Conservation (phyloP, 2,329 filamentous ascomycete genomes). For the Penicillium sp. region DNA sequence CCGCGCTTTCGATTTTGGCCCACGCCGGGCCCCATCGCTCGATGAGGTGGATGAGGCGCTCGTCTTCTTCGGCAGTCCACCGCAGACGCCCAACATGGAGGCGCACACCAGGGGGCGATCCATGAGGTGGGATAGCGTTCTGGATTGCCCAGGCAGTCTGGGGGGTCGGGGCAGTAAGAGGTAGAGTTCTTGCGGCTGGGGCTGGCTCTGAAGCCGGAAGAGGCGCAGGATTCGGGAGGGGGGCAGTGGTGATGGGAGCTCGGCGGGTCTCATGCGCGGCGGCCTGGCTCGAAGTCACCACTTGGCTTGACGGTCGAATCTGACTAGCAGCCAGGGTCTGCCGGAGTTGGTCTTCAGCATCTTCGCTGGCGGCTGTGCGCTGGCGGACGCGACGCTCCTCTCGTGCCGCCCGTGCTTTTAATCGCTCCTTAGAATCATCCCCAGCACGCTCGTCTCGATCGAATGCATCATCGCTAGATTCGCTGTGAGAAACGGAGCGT, state of each 20-base stretch:
- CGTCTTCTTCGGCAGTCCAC: conserved; percentile 43
- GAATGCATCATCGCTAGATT: conserved; percentile 49
- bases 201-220: too few relatives aligned
- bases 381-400: conserved; percentile 3
- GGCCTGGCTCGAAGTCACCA: neutral
- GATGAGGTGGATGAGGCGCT: conserved; percentile 51
- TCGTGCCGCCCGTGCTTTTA: too few relatives aligned
- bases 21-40: conserved; percentile 47
- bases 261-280: too few relatives aligned
- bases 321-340: conserved; percentile 1
- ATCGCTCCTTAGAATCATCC: too few relatives aligned
- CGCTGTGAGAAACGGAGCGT: too few relatives aligned
- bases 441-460: conserved; percentile 41
- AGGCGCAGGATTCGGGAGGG: too few relatives aligned
- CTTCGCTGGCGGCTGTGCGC: neutral
- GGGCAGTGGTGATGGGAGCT: too few relatives aligned
- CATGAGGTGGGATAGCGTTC: too few relatives aligned
- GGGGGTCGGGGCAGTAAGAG: too few relatives aligned
- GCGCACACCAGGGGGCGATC: too few relatives aligned
- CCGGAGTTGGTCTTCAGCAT: conserved; percentile 9
- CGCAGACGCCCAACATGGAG: conserved; percentile 2
- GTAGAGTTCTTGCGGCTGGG: too few relatives aligned
- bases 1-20: conserved; percentile 44
- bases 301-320: neutral
- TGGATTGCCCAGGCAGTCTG: conserved; percentile 3